Evolutionary conservation across 169 alveolate genomes (phyloP), one percentile per base, ranked within the genome.

Genomic region (Eimeria necatrix): DNA sequence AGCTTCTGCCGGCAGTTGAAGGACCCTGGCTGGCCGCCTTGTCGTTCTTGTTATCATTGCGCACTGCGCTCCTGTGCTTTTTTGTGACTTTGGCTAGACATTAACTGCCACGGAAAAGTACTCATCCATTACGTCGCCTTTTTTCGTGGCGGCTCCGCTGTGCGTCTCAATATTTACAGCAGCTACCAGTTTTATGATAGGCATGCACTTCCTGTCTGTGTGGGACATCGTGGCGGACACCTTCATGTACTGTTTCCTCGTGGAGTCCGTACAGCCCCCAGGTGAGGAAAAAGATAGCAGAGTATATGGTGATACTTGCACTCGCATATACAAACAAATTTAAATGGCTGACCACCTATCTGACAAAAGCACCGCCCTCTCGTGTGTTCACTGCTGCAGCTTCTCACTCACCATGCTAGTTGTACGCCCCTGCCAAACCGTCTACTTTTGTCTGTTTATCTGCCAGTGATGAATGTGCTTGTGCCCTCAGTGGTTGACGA

Each of bases 151-250:
- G 8, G 95, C 95, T n/a, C 95, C 95, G 6, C 91, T 91, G 71
- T 78, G 91, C 91, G 94, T 93, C n/a, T 93, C 96, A 6, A 59
- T 84, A 89, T 93, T 71, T 76, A 90, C 89, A 16, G 93, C 91
- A 0, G 32, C 73, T 60, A 68, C 64, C 73, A 56, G 80, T 4
- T 83, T 90, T 41, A 52, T 86, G 53, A 68, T 93, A 52, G 61
- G 84, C 81, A 8, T 53, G 76, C 94, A 85, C 18, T 86, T 53
- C 89, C 48, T 84, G 90, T 61, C 91, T 41, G 80, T 93, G 24
- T 93, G 96, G 93, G 93, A 86, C 59, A 60, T 64, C 16, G 96
- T 86, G 74, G 93, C 96, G 73, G 96, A 93, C 71, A 93, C 96
- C 24, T 74, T 93, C 89, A 85, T 93, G 96, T 93, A 93, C 93